Conservation (phyloP, 768 basidiomycete genomes). For the Russula vinacea region DNA sequence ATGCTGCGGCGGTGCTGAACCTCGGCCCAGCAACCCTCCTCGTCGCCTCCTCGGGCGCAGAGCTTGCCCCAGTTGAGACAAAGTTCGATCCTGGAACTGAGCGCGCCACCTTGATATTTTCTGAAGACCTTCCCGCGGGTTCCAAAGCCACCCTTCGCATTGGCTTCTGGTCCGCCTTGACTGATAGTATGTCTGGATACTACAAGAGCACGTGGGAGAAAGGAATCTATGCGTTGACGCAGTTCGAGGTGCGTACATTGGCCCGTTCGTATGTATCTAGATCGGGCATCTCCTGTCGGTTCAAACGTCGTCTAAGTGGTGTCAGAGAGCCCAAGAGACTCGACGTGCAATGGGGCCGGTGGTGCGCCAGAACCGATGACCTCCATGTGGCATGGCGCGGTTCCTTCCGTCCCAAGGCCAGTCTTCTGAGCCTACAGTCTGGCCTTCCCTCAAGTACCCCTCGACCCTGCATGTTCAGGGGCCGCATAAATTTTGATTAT, state of each 20-base stretch:
- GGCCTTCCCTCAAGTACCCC: background rate
- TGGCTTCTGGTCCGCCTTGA: constrained; percentile 63
- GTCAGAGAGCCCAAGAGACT: background rate
- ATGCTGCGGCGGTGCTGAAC: constrained; percentile 53
- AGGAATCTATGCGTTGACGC: constrained; percentile 78
- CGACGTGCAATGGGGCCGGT: background rate
- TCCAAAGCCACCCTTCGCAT: constrained; percentile 69
- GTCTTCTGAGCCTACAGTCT: background rate
- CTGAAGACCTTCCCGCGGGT: constrained; percentile 56
- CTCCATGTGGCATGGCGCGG: background rate
- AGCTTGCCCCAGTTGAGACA: constrained; percentile 43
- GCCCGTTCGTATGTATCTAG: background rate
- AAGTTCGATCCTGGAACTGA: constrained; percentile 60
- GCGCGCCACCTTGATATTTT: constrained; percentile 59
- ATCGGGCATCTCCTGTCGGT: background rate
- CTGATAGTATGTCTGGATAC: constrained; percentile 76
- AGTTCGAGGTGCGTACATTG: constrained; percentile 63
- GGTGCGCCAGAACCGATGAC: background rate
- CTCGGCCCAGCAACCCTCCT: constrained; percentile 50
- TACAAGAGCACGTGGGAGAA: constrained; percentile 68
- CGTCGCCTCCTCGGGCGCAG: constrained; percentile 52
- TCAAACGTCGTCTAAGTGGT: background rate
- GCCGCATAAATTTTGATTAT: background rate
- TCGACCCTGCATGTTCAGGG: background rate
- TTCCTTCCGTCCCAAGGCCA: background rate